phyloP scores from a whole-genome alignment of 371 early-diverging fungal genomes.

The Lichtheimia corymbifera region DNA sequence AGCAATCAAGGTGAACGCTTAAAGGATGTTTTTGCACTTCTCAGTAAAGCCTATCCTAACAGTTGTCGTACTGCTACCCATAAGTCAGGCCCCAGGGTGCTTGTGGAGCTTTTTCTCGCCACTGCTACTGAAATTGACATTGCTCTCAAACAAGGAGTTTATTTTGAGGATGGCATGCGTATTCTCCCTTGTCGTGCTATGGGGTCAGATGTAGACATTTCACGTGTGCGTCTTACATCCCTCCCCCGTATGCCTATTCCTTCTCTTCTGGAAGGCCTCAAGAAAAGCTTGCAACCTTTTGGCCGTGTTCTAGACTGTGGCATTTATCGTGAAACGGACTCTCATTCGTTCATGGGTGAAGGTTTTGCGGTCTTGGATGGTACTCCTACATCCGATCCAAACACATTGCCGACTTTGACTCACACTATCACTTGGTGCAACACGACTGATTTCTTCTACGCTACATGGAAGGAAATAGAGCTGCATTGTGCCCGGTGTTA shows the following conservation, averaged over 20 bases:
- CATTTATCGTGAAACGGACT: background rate
- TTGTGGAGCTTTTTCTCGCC: slow-evolving; percentile 1
- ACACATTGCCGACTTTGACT: background rate
- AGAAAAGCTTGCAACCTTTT: background rate
- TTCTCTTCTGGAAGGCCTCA: too few relatives aligned
- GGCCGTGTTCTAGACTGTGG: background rate
- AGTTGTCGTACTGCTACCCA: background rate
- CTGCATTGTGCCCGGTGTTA: slow-evolving; percentile 5
- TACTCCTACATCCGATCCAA: background rate
- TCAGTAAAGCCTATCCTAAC: background rate
- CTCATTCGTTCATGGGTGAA: background rate
- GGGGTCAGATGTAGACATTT: too few relatives aligned
- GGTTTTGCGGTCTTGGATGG: background rate
- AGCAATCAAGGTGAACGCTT: slow-evolving; percentile 6
- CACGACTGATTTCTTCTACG: background rate
- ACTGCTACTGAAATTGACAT: background rate
- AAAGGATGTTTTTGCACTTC: background rate
- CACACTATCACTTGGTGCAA: slow-evolving; percentile 4
- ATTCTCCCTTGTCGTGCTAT: too few relatives aligned
- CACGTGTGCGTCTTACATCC: too few relatives aligned
- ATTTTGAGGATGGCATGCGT: too few relatives aligned
- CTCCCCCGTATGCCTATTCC: too few relatives aligned
- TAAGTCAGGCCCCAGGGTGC: background rate
- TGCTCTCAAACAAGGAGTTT: too few relatives aligned
- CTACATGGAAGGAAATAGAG: too few relatives aligned